A percentile compares a stretch with the other conserved stretches of the same genome.
phyloP scores from a whole-genome alignment of 805 yeast species.

The Yarrowia keelungensis region DNA sequence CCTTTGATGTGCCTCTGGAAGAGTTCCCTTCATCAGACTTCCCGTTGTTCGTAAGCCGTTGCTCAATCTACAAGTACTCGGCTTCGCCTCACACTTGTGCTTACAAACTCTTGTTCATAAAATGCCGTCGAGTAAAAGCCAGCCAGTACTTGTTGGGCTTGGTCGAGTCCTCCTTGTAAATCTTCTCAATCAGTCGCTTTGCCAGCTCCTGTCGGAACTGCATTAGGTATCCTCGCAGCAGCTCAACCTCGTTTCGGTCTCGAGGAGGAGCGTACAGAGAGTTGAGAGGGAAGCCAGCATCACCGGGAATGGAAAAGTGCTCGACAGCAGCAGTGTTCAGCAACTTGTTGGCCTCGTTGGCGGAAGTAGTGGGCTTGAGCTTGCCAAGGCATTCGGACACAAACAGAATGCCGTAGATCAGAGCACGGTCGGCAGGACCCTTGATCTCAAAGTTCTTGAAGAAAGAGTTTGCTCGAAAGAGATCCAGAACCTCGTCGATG shows the following conservation, averaged over 20 bases:
- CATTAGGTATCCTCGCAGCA: slow-evolving; percentile 79
- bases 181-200: slow-evolving; percentile 73
- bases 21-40: not conserved
- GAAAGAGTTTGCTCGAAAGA: slow-evolving; percentile 94
- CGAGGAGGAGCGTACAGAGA: slow-evolving; percentile 75
- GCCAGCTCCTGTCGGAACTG: slow-evolving; percentile 97
- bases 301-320: slow-evolving; percentile 91
- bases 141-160: slow-evolving; percentile 91
- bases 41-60: too few species aligned
- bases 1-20: not conserved
- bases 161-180: slow-evolving; percentile 64
- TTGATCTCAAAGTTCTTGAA: slow-evolving; percentile 96
- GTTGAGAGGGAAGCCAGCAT: slow-evolving; percentile 91
- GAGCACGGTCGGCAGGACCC: slow-evolving; percentile 90
- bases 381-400: slow-evolving; percentile 82
- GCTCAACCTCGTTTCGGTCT: slow-evolving; percentile 75
- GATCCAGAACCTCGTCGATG: slow-evolving; percentile 86
- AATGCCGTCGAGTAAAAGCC: slow-evolving; percentile 91
- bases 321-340: slow-evolving; percentile 88
- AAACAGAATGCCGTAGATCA: slow-evolving; percentile 91
- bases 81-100: not conserved
- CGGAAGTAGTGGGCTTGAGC: slow-evolving; percentile 58
- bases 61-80: not conserved
- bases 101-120: slow-evolving; percentile 87
- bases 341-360: slow-evolving; percentile 53